Base-by-base conservation (phyloP, 371 early-diverging fungal genomes). In the Umbelopsis sp. region DNA sequence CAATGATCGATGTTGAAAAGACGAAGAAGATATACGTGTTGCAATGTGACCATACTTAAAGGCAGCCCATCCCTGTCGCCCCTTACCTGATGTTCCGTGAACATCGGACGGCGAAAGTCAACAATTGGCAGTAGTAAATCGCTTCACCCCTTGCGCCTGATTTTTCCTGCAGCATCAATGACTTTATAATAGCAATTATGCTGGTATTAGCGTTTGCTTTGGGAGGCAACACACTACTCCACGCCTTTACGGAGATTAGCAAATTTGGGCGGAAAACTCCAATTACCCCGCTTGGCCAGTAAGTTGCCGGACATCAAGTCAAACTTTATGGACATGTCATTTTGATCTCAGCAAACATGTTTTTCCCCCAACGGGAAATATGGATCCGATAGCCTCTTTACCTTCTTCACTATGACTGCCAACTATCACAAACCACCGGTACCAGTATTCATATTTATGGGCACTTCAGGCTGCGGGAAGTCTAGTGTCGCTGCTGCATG, bases 391-490 rank as follows among this genome's bases (percentile, higher is more conserved):
- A 29, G 4, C 2, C 5, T 29, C 14, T 37, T 35, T 11, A 25
- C 29, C 18, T 53, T 18, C 18, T 35, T 4, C 7, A 57, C 29
- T 6, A 57, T 57, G 57, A 35, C 57, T 57, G 35, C 29, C 29
- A 35, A 35, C 12, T 35, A 57, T 29, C 16, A 29, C 18, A 57
- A 35, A 35, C 29, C 18, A 63, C 70, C 75, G 35, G 69, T 73
- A 35, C 73, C 72, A 44, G 68, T 77, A 25, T 73, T 86, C 38
- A 70, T 87, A 9, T 74, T 88, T 3, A 90, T 91, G 91, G 92
- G 92, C 16, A 86, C 86, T 1, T 77, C 83, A 22, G 89, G 90
- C 12, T 79, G 87, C 62, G 92, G 92, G 46, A 91, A 91, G 66
- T 76, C 82, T 25, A 86, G 84, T 37, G 77, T 91, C 18, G 87